Percentiles rank a stretch among this genome's conserved stretches.
Conservation (phyloP, 768 basidiomycete genomes). For the Mycena galericulata region DNA sequence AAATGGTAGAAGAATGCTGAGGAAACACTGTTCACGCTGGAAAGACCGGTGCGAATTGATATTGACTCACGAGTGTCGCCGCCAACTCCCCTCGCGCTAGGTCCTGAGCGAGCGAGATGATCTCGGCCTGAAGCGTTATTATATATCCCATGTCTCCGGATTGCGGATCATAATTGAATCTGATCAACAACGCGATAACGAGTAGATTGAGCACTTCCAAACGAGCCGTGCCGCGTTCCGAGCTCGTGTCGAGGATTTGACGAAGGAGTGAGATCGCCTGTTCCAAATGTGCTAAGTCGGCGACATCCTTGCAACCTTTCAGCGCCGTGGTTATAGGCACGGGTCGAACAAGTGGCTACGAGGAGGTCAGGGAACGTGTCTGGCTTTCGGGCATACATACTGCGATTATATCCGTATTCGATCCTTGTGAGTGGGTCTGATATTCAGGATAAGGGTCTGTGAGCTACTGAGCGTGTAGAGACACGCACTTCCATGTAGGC, state of each 20-base stretch:
- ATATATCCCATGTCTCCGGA: not conserved
- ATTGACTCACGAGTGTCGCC: not conserved
- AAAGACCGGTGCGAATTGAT: too few species aligned
- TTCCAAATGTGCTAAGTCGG: not conserved
- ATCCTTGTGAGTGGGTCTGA: too few species aligned
- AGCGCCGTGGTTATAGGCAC: too few species aligned
- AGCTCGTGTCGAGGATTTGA: not conserved
- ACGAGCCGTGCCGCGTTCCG: not conserved
- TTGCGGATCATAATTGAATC: not conserved
- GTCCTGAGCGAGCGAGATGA: not conserved
- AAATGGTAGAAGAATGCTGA: not conserved
- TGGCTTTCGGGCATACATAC: too few species aligned
- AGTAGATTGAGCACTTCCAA: not conserved
- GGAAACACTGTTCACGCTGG: too few species aligned
- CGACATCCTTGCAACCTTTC: not conserved
- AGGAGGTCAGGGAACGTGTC: too few species aligned
- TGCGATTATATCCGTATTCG: too few species aligned
- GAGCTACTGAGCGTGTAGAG: too few species aligned
- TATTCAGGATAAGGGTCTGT: too few species aligned
- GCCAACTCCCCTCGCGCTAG: not conserved
- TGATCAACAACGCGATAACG: not conserved
- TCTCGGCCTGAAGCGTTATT: not conserved
- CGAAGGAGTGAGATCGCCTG: not conserved
- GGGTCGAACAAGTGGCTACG: too few species aligned
- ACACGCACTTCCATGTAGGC: too few species aligned